phyloP scores from a whole-genome alignment of 345 rosid species.

The Cardiospermum halicacabum region DNA sequence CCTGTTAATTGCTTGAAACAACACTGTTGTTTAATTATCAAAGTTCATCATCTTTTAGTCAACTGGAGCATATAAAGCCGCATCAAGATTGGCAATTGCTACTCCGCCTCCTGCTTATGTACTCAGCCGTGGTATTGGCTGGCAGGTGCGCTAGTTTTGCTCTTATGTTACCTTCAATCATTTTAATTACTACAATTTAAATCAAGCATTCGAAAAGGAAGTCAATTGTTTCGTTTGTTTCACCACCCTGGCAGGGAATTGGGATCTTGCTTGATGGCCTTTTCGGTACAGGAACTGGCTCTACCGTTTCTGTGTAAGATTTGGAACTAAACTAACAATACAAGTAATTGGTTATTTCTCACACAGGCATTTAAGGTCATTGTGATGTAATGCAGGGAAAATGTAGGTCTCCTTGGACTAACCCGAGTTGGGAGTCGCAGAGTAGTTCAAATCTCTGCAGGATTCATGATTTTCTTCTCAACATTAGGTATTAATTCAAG shows the following conservation, averaged over 20 bases:
- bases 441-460: conserved; percentile 92
- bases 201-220: neutral
- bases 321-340: neutral
- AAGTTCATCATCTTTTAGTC: conserved; percentile 45
- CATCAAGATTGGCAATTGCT: conserved; percentile 92
- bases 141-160: conserved; percentile 62
- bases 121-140: conserved; percentile 93
- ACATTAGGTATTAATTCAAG: conserved; percentile 44
- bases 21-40: conserved; percentile 7
- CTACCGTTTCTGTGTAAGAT: conserved; percentile 88
- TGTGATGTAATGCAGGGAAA: conserved; percentile 55
- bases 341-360: neutral
- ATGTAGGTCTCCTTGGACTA: conserved; percentile 90
- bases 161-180: neutral
- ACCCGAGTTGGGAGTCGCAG: conserved; percentile 98
- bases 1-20: neutral
- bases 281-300: conserved; percentile 92
- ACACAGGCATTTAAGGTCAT: neutral
- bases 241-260: conserved; percentile 56
- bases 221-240: neutral
- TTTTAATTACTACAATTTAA: neutral
- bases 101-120: conserved; percentile 99
- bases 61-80: conserved; percentile 93
- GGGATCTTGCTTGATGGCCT: conserved; percentile 90
- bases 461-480: conserved; percentile 96